Evolutionary conservation across 73 alveolate species (phyloP).

Genomic region (Tetrahymena elliotti): DNA sequence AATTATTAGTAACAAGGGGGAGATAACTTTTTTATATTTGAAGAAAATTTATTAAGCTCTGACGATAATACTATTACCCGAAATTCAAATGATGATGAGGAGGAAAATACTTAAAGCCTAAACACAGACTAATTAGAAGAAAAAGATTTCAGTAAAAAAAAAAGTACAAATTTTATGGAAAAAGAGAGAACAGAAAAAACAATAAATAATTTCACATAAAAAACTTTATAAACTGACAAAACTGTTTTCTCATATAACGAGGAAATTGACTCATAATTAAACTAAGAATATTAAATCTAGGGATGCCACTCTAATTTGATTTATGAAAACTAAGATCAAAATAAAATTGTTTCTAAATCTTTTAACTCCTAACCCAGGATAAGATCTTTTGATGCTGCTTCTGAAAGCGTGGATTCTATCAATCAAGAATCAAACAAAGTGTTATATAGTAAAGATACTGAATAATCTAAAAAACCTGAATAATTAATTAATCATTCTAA

Average conservation of each 20-base stretch:
- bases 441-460: too few species aligned
- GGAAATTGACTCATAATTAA: not conserved
- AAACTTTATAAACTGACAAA: not conserved
- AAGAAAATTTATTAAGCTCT: not conserved
- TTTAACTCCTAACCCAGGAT: too few species aligned
- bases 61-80: not conserved
- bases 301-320: not conserved
- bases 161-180: not conserved
- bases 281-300: not conserved
- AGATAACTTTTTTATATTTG: not conserved
- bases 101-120: not conserved
- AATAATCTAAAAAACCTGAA: too few species aligned
- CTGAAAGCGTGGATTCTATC: not conserved
- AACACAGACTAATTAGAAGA: not conserved
- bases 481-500: too few species aligned
- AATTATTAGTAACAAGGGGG: not conserved
- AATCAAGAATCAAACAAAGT: too few species aligned
- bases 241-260: not conserved
- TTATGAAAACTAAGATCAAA: not conserved
- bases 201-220: too few species aligned
- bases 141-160: not conserved
- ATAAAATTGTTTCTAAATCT: too few species aligned
- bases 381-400: not conserved
- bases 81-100: not conserved
- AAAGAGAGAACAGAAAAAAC: not conserved